These are phyloP conservation scores for Tetrapisispora arboricola DNA, from an alignment of 805 yeast genomes.

Conservation along the genomic window DNA sequence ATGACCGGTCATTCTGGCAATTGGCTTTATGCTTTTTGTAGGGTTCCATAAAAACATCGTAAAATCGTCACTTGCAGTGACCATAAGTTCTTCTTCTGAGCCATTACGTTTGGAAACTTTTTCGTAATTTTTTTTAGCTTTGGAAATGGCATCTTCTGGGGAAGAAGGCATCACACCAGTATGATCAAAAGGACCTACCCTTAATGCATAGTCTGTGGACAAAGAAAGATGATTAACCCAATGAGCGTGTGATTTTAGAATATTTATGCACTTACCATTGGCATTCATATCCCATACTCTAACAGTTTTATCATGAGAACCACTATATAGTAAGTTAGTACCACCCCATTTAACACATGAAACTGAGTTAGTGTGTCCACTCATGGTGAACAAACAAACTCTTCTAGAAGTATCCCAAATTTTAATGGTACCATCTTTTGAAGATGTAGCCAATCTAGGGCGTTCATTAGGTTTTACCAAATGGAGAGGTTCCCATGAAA, in stretches of 20 bases:
- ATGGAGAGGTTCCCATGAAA: slow-evolving; percentile 93
- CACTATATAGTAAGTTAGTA: slow-evolving; percentile 67
- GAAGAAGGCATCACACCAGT: slow-evolving; percentile 37
- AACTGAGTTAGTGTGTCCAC: slow-evolving; percentile 83
- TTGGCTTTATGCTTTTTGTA: slow-evolving; percentile 63
- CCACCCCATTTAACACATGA: slow-evolving; percentile 99
- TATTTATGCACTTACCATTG: slow-evolving; percentile 67
- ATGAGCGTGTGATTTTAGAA: slow-evolving; percentile 84
- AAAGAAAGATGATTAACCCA: slow-evolving; percentile 95
- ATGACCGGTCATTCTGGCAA: slow-evolving; percentile 94
- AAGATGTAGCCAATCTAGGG: slow-evolving; percentile 73
- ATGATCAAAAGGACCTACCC: slow-evolving; percentile 85
- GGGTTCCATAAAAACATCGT: slow-evolving; percentile 99
- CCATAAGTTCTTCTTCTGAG: slow-evolving; percentile 71
- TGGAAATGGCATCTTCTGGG: slow-evolving; percentile 37
- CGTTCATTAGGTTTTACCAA: slow-evolving; percentile 52
- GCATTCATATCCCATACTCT: slow-evolving; percentile 76
- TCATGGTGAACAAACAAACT: slow-evolving; percentile 55
- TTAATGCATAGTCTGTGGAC: slow-evolving; percentile 78
- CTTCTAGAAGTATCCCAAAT: slow-evolving; percentile 81
- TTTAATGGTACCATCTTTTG: slow-evolving; percentile 83
- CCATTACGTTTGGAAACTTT: slow-evolving; percentile 48
- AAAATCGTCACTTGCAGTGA: slow-evolving; percentile 93
- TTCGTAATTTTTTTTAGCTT: slow-evolving; percentile 44
- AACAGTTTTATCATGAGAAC: slow-evolving; percentile 90